These are phyloP conservation scores for Carex kokanica DNA, from an alignment of 176 grass and related monocot species.

Conservation along the genomic window DNA sequence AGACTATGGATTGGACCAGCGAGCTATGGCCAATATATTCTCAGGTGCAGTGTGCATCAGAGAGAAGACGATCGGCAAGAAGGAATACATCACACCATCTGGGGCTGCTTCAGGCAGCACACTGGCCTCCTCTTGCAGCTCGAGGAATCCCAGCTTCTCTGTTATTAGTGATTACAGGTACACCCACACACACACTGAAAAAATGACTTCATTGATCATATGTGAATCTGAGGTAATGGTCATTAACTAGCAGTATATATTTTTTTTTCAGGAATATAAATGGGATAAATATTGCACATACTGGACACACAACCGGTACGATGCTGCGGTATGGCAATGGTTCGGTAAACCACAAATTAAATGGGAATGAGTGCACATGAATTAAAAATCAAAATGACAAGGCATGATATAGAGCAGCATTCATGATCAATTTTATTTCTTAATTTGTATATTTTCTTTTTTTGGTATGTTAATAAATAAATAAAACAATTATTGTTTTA, in stretches of 20 bases:
- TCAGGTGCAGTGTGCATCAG: slow-evolving; percentile 54
- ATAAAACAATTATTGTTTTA: background rate
- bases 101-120: too few species aligned
- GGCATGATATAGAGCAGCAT: too few species aligned
- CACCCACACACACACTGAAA: background rate
- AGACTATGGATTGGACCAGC: too few species aligned
- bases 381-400: background rate
- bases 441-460: background rate
- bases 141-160: slow-evolving; percentile 64
- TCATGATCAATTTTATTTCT: background rate
- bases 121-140: too few species aligned
- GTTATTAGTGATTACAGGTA: slow-evolving; percentile 61
- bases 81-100: slow-evolving; percentile 56
- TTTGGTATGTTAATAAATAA: background rate
- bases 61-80: slow-evolving; percentile 60
- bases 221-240: background rate
- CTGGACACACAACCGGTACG: slow-evolving; percentile 56
- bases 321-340: slow-evolving; percentile 87
- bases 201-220: too few species aligned
- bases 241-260: background rate
- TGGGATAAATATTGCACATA: slow-evolving; percentile 80
- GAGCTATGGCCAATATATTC: slow-evolving; percentile 54
- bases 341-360: slow-evolving; percentile 87
- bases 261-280: slow-evolving; percentile 38
- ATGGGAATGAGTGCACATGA: background rate